These are phyloP conservation scores for Anisodus acutangulus DNA, from an alignment of 257 asterid species.

Conservation along the genomic window DNA sequence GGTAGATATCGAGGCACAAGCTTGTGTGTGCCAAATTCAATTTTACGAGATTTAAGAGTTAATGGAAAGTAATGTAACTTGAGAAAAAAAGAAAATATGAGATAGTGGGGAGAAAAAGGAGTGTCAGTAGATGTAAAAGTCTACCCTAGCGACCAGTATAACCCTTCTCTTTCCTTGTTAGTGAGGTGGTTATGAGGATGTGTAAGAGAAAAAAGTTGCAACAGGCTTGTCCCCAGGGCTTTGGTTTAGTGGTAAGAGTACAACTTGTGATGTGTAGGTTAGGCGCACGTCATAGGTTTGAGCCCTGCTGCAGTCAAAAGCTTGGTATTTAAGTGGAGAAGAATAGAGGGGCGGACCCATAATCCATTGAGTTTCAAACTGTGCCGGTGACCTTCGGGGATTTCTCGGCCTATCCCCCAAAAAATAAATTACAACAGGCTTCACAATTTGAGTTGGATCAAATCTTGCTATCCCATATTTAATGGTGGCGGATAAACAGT, in stretches of 20 bases:
- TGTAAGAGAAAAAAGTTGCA: not conserved
- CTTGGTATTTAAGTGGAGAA: not conserved
- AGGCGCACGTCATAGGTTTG: not conserved
- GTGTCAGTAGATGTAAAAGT: not conserved
- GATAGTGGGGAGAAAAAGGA: not conserved
- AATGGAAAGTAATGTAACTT: not conserved
- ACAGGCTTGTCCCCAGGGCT: not conserved
- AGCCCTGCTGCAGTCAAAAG: not conserved
- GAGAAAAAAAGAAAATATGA: not conserved
- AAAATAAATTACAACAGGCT: not conserved
- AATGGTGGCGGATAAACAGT: not conserved
- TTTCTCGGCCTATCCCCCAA: not conserved
- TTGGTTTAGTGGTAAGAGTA: not conserved
- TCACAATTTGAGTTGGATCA: not conserved
- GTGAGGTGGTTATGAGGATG: not conserved
- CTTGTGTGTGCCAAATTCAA: not conserved
- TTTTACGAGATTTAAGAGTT: conserved; percentile 7
- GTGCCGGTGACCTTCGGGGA: not conserved
- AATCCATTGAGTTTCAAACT: not conserved
- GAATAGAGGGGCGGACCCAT: not conserved
- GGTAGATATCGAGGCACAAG: not conserved
- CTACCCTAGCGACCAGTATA: not conserved
- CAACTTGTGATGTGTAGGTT: not conserved
- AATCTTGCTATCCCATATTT: not conserved
- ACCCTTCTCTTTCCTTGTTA: not conserved